These are phyloP conservation scores for Sporisorium scitamineum DNA, from an alignment of 1,284 basidiomycete species.

Conservation along the genomic window DNA sequence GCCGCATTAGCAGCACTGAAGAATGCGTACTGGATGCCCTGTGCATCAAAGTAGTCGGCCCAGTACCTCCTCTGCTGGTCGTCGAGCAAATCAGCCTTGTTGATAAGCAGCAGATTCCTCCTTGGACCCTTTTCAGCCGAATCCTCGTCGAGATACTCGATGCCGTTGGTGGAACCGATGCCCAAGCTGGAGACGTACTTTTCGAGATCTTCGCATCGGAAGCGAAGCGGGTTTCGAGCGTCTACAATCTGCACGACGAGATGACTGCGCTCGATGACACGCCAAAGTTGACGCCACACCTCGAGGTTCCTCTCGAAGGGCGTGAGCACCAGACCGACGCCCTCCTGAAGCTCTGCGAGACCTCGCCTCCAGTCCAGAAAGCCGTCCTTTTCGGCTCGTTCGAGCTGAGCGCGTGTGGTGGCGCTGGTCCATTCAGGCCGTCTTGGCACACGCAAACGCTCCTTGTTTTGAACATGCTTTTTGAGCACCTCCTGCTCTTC, in stretches of 20 bases:
- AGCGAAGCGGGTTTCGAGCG: constrained; percentile 67
- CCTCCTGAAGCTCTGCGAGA: constrained; percentile 67
- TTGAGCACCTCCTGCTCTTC: constrained; percentile 78
- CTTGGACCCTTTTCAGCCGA: constrained; percentile 77
- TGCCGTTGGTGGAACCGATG: constrained; percentile 89
- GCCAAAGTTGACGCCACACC: constrained; percentile 69
- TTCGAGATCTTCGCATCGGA: constrained; percentile 69
- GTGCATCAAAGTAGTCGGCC: constrained; percentile 92
- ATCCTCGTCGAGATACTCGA: constrained; percentile 83
- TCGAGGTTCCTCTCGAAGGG: constrained; percentile 69
- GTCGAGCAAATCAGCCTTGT: constrained; percentile 95
- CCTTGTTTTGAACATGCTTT: constrained; percentile 63
- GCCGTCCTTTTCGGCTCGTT: constrained; percentile 64
- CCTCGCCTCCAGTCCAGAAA: constrained; percentile 68
- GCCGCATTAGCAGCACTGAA: constrained; percentile 94
- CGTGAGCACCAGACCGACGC: constrained; percentile 67
- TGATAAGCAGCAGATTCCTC: constrained; percentile 86
- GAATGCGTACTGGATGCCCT: constrained; percentile 88
- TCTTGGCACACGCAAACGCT: constrained; percentile 64
- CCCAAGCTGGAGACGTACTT: constrained; percentile 62
- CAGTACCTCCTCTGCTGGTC: constrained; percentile 81
- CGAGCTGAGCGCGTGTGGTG: constrained; percentile 66
- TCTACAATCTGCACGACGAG: constrained; percentile 69
- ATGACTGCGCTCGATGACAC: constrained; percentile 67
- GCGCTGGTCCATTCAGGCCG: constrained; percentile 62